A percentile compares a stretch with the other conserved stretches of the same genome.
Evolutionary conservation across 768 basidiomycete species (phyloP).

Genomic region (Pleurotus citrinopileatus): DNA sequence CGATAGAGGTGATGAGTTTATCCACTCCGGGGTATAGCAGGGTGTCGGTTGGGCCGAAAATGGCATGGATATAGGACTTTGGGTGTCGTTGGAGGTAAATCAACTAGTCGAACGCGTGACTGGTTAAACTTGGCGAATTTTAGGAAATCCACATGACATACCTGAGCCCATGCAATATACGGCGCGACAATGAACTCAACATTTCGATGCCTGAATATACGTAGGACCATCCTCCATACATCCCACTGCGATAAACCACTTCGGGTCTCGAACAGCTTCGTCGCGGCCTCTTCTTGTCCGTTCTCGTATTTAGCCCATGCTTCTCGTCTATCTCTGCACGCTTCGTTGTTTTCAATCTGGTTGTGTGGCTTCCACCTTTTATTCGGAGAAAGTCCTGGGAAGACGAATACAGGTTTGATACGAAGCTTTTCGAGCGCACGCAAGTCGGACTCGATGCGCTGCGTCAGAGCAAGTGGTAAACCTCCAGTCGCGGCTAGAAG

Average conservation of each 20-base stretch:
- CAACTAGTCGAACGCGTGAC: constrained; percentile 47
- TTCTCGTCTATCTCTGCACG: constrained; percentile 71
- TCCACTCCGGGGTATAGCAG: constrained; percentile 86
- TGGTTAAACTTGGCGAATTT: not conserved
- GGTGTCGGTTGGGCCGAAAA: constrained; percentile 88
- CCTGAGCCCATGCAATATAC: constrained; percentile 95
- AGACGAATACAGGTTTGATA: constrained; percentile 99
- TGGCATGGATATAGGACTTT: constrained; percentile 92
- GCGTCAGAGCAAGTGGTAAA: constrained; percentile 82
- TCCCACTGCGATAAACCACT: constrained; percentile 80
- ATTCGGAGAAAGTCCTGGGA: constrained; percentile 82
- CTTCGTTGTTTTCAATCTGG: constrained; percentile 57
- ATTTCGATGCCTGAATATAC: constrained; percentile 91
- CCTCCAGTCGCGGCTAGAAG: constrained; percentile 95
- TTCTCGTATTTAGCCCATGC: constrained; percentile 95
- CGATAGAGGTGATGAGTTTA: constrained; percentile 85
- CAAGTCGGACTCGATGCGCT: constrained; percentile 89
- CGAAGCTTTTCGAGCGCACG: constrained; percentile 84
- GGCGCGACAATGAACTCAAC: constrained; percentile 97
- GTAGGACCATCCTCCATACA: constrained; percentile 89
- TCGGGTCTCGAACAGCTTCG: constrained; percentile 77
- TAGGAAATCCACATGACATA: constrained; percentile 36
- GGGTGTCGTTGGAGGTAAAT: constrained; percentile 93
- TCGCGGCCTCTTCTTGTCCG: constrained; percentile 87
- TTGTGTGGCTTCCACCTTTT: constrained; percentile 66